Percentiles rank a stretch among this genome's conserved stretches.
phyloP scores from a whole-genome alignment of 2,329 filamentous ascomycete species.

The Coniochaeta ligniaria region DNA sequence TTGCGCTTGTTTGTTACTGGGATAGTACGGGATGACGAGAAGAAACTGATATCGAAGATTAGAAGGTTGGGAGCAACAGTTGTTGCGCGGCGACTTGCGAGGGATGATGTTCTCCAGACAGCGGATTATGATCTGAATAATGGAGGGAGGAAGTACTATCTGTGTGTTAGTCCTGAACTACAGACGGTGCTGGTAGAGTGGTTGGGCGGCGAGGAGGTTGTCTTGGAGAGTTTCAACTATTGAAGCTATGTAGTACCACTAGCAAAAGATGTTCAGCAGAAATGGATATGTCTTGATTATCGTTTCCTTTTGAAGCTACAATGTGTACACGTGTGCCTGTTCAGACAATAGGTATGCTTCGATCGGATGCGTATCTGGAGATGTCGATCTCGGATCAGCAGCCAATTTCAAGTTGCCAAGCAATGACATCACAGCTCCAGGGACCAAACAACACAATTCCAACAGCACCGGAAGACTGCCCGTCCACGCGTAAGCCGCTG shows the following conservation, averaged over 20 bases:
- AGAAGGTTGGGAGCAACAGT: constrained; percentile 26
- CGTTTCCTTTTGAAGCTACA: too few relatives aligned
- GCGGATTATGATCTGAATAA: constrained; percentile 26
- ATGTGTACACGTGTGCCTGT: too few relatives aligned
- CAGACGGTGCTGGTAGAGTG: constrained; percentile 36
- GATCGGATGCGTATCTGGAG: background rate
- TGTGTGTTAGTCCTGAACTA: constrained; percentile 37
- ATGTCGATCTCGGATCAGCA: background rate
- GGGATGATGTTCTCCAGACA: constrained; percentile 32
- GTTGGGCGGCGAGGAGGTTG: constrained; percentile 46
- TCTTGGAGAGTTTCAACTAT: constrained; percentile 56
- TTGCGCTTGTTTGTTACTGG: constrained; percentile 62
- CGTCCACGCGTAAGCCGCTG: background rate
- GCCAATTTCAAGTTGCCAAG: background rate
- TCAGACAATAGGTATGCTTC: too few relatives aligned
- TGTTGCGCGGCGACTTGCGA: constrained; percentile 28
- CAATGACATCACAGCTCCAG: background rate
- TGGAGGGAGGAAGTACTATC: constrained; percentile 39
- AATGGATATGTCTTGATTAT: too few relatives aligned
- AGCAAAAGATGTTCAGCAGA: too few relatives aligned
- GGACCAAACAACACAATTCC: background rate
- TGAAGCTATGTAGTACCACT: constrained; percentile 17
- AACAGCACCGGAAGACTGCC: background rate
- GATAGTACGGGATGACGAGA: constrained; percentile 18
- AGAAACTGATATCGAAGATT: constrained; percentile 25